Base-by-base conservation (phyloP, 805 yeast genomes). In the Sungouiozyma ichnusensis region DNA sequence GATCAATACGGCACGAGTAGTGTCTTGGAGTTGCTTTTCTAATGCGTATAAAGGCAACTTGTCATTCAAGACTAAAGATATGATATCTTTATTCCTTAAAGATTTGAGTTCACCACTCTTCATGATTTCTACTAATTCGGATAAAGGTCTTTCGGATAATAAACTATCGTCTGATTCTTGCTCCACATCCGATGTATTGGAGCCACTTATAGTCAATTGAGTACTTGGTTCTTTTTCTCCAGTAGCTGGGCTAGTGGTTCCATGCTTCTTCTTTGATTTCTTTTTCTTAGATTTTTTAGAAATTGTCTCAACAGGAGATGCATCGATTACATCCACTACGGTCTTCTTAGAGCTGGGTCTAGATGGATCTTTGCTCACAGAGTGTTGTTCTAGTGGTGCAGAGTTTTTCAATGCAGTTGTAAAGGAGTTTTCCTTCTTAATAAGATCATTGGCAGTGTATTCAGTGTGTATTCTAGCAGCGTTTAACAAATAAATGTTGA, bases 11-110 rank as follows among this genome's bases (percentile, higher is more conserved):
- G 99, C 99, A 53, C 98, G 79, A 7, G 90, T 77, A 45, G 81
- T 85, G 58, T 92, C 92, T 27, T 72, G 82, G 46, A 92, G 73
- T 65, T 85, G 92, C 64, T 90, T 90, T 61, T 92, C 99, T 48
- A 92, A 73, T 0, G 97, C 96, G 61, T 92, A 92, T 43, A 92
- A 67, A 33, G 98, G 98, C 47, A 92, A 67, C 56, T 84, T 84
- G 31, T 94, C 94, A 4, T 72, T 64, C 8, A 76, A 71, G 29
- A 81, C 90, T 44, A 92, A 73, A 2, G 74, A 62, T 2, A 81
- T 73, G 47, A 92, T 76, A 64, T 92, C 96, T 37, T 74, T 79
- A 61, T 92, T 75, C 42, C 65, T 66, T 49, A 92, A 73, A 29
- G 74, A 69, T 50, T 75, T 73, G 35, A 85, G 74, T 17, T 77